Evolutionary conservation across 106 monocot species (phyloP).

Genomic region (Dendrobium catenatum): DNA sequence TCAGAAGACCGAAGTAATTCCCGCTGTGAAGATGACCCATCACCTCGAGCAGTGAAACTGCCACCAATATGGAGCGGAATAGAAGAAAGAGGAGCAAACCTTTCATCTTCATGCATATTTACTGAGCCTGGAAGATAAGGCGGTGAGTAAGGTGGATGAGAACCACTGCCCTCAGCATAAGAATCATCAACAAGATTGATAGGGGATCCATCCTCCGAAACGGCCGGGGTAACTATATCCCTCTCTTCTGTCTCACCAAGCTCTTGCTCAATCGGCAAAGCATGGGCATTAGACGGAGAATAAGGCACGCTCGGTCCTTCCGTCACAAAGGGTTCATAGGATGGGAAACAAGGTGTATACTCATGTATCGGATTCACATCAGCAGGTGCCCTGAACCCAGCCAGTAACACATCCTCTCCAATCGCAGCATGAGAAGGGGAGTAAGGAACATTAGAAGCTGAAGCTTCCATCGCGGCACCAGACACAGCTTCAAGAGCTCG

Average conservation of each 20-base stretch:
- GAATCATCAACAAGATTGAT: constrained; percentile 12
- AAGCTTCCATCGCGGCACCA: constrained; percentile 4
- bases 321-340: constrained; percentile 19
- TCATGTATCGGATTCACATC: constrained; percentile 9
- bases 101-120: constrained; percentile 6
- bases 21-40: constrained; percentile 25
- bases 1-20: constrained; percentile 24
- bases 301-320: constrained; percentile 1
- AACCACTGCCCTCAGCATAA: not conserved
- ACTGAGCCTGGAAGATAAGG: constrained; percentile 10
- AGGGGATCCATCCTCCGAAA: not conserved
- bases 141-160: constrained; percentile 8
- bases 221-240: not conserved
- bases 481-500: constrained; percentile 11
- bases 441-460: constrained; percentile 23
- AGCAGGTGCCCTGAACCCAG: constrained; percentile 1
- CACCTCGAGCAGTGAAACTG: constrained; percentile 10
- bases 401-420: not conserved
- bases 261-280: constrained; percentile 18
- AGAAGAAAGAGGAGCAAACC: constrained; percentile 18
- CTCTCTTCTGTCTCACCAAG: constrained; percentile 4
- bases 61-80: constrained; percentile 4
- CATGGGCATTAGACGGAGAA: constrained; percentile 11
- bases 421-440: constrained; percentile 24
- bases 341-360: constrained; percentile 23